These are phyloP conservation scores for Pyrenula massariospora DNA, from an alignment of 495 filamentous ascomycete genomes.

Conservation along the genomic window DNA sequence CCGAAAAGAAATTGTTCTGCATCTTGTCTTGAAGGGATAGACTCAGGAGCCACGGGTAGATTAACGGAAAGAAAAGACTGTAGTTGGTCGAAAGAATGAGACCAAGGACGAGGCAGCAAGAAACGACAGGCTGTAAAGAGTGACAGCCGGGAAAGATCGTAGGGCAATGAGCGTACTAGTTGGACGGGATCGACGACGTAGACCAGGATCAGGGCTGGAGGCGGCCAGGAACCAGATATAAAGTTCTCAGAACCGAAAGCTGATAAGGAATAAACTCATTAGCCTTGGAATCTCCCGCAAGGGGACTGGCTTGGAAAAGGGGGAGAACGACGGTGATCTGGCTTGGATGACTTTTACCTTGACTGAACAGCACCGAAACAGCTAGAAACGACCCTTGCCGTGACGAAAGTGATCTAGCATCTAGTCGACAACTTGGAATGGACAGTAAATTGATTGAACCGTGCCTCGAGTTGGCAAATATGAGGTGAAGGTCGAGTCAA, in stretches of 20 bases:
- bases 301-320: not conserved
- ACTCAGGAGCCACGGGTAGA: not conserved
- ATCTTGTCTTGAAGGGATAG: not conserved
- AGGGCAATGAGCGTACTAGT: not conserved
- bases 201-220: not conserved
- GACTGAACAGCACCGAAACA: not conserved
- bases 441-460: not conserved
- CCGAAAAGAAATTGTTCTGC: not conserved
- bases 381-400: not conserved
- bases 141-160: not conserved
- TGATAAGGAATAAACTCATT: not conserved
- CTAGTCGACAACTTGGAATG: not conserved
- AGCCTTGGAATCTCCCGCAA: constrained; percentile 1
- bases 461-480: not conserved
- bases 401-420: not conserved
- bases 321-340: not conserved
- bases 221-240: not conserved
- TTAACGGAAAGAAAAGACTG: not conserved
- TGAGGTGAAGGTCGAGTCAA: not conserved
- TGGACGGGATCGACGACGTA: not conserved
- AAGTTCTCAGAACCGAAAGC: not conserved
- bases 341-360: not conserved
- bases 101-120: not conserved
- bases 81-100: not conserved
- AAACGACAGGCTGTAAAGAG: not conserved